Evolutionary conservation across 495 filamentous ascomycete genomes (phyloP).

Genomic region (Penicillium tannophilum): DNA sequence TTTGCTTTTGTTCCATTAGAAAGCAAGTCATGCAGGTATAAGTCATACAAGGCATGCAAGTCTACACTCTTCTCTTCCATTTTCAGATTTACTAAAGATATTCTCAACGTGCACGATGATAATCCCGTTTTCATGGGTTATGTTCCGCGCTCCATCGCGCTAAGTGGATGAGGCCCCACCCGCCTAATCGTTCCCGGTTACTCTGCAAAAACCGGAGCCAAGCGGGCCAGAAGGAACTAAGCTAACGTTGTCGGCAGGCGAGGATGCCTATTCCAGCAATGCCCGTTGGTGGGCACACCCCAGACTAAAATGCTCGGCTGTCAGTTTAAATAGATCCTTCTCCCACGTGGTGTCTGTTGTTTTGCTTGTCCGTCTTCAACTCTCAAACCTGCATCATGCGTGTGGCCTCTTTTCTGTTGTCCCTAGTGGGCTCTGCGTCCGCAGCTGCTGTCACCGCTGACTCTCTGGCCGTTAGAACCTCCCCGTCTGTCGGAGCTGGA

Average conservation of each 20-base stretch:
- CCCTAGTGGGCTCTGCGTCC: constrained; percentile 21
- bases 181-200: constrained; percentile 8
- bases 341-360: background rate
- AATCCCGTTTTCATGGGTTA: constrained; percentile 13
- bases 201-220: constrained; percentile 9
- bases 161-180: constrained; percentile 18
- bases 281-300: background rate
- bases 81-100: background rate
- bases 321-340: background rate
- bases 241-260: constrained; percentile 1
- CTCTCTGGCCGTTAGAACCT: background rate
- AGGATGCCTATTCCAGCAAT: constrained; percentile 12
- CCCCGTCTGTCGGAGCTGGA: constrained; percentile 9
- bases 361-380: background rate
- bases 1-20: background rate
- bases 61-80: background rate
- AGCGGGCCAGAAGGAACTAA: constrained; percentile 2
- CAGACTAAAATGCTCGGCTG: background rate
- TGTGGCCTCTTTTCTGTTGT: constrained; percentile 19
- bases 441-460: constrained; percentile 7
- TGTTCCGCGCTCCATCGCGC: constrained; percentile 10
- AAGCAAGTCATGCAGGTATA: no score
- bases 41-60: background rate
- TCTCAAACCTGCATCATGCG: constrained; percentile 21
- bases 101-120: background rate